Base-by-base conservation (phyloP, 2,329 filamentous ascomycete genomes). In the Fusarium bactridioides region DNA sequence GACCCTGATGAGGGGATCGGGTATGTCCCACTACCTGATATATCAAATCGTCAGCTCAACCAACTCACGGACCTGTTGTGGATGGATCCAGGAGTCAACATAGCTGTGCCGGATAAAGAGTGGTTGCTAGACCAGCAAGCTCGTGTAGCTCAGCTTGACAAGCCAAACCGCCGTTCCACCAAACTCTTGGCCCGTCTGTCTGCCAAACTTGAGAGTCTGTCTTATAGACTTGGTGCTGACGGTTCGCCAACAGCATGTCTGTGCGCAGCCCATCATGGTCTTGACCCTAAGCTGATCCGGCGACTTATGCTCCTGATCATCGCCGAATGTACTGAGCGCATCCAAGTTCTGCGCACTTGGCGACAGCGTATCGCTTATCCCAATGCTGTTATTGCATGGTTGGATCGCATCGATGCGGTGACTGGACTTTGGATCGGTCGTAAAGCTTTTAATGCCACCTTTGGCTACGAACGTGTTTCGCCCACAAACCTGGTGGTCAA, bases 241-340 rank as follows among this genome's bases (percentile, higher is more conserved):
- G 69, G 78, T 10, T 54, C 53, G 12, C 74, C 79, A 21, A 72
- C 70, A 16, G 82, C 83, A 18, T 74, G 79, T 12, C 78, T 88
- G 8, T 88, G 86, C 70, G 19, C 58, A 10, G 74, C 74, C 8
- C 86, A 88, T 72, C 72, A 79, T 29, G 59, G 40, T 0, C 80
- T 88, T 9, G 80, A 87, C 44, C 79, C 84, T 0, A 81, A 79
- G 43, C 69, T 87, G 16, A 82, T 88, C 21, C 83, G 82, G 47
- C 79, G 80, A 23, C 74, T 87, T n/a, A 85, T 85, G 74, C 54
- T 82, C 23, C 78, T 84, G 10, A 53, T 88, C 11, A 78, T 77
- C 0, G 77, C 80, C 11, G 87, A 88, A 75, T 79, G 81, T 33
- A 85, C 81, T 1, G 72, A 74, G 10, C 79, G 79, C 18, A 67